Base-by-base conservation (phyloP, 1,284 basidiomycete genomes). In the Pseudozyma tsukubaensis region DNA sequence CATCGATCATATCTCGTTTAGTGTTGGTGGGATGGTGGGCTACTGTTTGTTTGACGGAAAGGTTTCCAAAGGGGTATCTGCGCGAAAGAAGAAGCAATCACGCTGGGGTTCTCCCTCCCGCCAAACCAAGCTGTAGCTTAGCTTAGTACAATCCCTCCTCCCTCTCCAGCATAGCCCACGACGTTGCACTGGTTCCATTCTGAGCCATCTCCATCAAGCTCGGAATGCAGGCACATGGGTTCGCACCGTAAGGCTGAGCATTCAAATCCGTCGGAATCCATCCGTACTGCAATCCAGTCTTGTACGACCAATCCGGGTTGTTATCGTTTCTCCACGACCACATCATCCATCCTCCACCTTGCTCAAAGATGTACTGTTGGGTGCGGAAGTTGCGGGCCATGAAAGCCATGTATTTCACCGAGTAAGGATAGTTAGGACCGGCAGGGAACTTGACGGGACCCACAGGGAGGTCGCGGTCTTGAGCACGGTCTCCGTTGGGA, bases 321-420 rank as follows among this genome's bases (percentile, higher is more conserved):
- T 70, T 75, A 57, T 79, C 76, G 72, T 76, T 58, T 88, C 92
- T 91, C 91, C 91, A 92, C 14, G 91, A 89, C 92, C 92, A 92
- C 80, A 88, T 91, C 14, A 91, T 87, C 91, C 91, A 93, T 19
- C 92, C 92, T 52, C 89, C 88, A 29, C 81, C 75, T 36, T 62
- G 63, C 75, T 85, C 84, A 51, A 80, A 85, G 24, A 81, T 77
- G 47, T 65, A 76, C 42, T 75, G 76, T 72, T 97, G 94, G 0
- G 92, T 92, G 83, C 94, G 93, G 89, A 91, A 97, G 85, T 89
- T 91, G 83, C 92, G 88, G 56, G 92, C 86, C 62, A 97, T 86
- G 88, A 92, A 94, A 1, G 88, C 89, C 89, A 94, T 96, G 88
- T 93, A 97, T 66, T 87, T 68, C 49, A 69, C 58, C 49, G 71